Evolutionary conservation across 164 flowering plant genomes (phyloP).

Genomic region (Stephania yunnanensis): DNA sequence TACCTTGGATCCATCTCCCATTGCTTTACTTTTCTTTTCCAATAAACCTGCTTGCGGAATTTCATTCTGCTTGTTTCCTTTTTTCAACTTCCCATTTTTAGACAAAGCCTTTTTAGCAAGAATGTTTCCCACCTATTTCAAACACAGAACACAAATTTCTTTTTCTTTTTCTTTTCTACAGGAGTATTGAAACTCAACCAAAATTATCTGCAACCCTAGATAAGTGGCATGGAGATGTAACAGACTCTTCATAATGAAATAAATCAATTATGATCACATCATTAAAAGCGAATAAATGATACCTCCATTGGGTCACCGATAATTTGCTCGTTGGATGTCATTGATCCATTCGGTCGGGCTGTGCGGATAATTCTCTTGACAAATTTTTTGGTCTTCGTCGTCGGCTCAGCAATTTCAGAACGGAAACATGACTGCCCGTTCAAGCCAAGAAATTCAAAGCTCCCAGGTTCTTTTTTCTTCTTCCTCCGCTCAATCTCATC

Average conservation of each 20-base stretch:
- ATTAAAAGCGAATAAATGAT: background rate
- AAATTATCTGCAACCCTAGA: background rate
- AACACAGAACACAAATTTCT: slow-evolving; percentile 11
- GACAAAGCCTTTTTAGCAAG: slow-evolving; percentile 32
- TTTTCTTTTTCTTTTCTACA: background rate
- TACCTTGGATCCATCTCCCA: slow-evolving; percentile 65
- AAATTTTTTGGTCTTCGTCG: slow-evolving; percentile 29
- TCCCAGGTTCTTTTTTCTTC: slow-evolving; percentile 50
- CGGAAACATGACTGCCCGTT: slow-evolving; percentile 30
- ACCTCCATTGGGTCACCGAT: slow-evolving; percentile 42
- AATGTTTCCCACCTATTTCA: slow-evolving; percentile 48
- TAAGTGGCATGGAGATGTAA: background rate
- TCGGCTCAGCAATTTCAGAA: slow-evolving; percentile 31
- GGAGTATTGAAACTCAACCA: background rate
- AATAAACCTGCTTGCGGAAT: slow-evolving; percentile 23
- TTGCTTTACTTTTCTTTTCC: slow-evolving; percentile 52
- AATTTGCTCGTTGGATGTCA: slow-evolving; percentile 27
- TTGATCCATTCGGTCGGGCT: slow-evolving; percentile 39
- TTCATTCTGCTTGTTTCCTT: slow-evolving; percentile 36
- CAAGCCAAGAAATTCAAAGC: slow-evolving; percentile 22
- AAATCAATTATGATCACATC: background rate
- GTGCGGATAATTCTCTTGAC: slow-evolving; percentile 26
- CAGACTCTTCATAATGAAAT: background rate
- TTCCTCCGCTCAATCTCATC: slow-evolving; percentile 61
- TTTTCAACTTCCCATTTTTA: slow-evolving; percentile 41